Base-by-base conservation (phyloP, 805 yeast species). In the Metschnikowia shivogae region DNA sequence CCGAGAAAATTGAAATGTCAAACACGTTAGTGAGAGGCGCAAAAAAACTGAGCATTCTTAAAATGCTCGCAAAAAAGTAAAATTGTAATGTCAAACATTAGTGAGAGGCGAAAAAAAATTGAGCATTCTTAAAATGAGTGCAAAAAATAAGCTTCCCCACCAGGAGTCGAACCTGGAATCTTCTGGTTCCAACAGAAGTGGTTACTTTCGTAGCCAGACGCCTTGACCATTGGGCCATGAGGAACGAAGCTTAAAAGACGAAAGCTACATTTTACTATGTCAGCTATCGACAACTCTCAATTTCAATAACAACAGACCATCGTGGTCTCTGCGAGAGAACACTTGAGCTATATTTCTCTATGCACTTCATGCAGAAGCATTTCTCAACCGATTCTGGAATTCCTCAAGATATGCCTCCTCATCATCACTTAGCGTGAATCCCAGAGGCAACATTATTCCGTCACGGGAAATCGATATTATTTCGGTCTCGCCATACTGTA, bases 211-310 rank as follows among this genome's bases (percentile, higher is more conserved):
- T 77, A 77, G 82, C 82, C 82, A 76, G 81, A 77, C 82, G 82
- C 82, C 82, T 78, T 77, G 80, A 77, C 82, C 82, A 78, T 78
- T 78, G 81, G 82, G 82, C 82, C 82, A 78, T 80, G 82, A 78
- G 82, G 82, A 78, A 78, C 74, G 73, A 69, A 68, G 73, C 71
- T 62, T 37, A 43, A 36, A 36, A 4, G 12, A 14, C 3, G 17
- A 17, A 2, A 17, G 17, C 17, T 17, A 17, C 17, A 2, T 17
- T 17, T 3, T 17, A 17, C 3, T 17, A 17, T 17, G 17, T 17
- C 17, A 2, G 17, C 17, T 17, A 17, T 2, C 3, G 17, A 17
- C 17, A 17, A 17, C 2, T 17, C 3, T 17, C 17, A 2, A 17
- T 17, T 17, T 17, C 17, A 17, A 17, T 17, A 17, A 17, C 17